phyloP scores from a whole-genome alignment of 1,139 yeast genomes.

The Geotrichum fermentans region DNA sequence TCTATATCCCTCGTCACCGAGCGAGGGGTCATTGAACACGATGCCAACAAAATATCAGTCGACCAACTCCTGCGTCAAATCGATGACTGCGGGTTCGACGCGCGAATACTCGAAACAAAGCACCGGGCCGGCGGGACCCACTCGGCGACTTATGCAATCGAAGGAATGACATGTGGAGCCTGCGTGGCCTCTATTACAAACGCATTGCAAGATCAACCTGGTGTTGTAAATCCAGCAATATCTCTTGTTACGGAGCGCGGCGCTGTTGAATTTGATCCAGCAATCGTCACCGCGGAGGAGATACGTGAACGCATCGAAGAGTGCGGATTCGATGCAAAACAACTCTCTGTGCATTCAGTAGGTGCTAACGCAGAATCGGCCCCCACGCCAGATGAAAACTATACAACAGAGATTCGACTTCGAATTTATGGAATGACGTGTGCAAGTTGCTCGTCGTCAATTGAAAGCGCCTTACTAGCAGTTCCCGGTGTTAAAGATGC shows the following conservation, averaged over 20 bases:
- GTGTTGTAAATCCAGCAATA: slow-evolving; percentile 52
- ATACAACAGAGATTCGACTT: slow-evolving; percentile 29
- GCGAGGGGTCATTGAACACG: slow-evolving; percentile 56
- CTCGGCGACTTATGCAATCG: slow-evolving; percentile 24
- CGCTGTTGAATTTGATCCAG: slow-evolving; percentile 45
- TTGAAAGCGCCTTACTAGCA: slow-evolving; percentile 44
- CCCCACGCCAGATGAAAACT: not conserved
- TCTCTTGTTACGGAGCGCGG: slow-evolving; percentile 76
- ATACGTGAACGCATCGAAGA: slow-evolving; percentile 57
- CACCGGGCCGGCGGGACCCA: not conserved
- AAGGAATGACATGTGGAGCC: slow-evolving; percentile 76
- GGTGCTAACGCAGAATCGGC: not conserved
- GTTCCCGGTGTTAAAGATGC: slow-evolving; percentile 47
- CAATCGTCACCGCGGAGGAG: slow-evolving; percentile 35
- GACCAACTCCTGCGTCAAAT: slow-evolving; percentile 46
- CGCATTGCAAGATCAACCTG: slow-evolving; percentile 47
- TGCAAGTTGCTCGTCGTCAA: slow-evolving; percentile 51
- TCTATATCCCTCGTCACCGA: slow-evolving; percentile 60
- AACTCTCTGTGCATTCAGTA: slow-evolving; percentile 33
- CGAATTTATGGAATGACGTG: slow-evolving; percentile 59
- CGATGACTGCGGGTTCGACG: slow-evolving; percentile 76
- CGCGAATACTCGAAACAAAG: slow-evolving; percentile 33
- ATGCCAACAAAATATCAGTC: slow-evolving; percentile 33
- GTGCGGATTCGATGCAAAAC: slow-evolving; percentile 63
- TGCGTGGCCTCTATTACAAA: slow-evolving; percentile 63